Evolutionary conservation across 1,284 basidiomycete genomes (phyloP), one percentile per base, ranked within the genome.

Genomic region (Ceratobasidium sp.): DNA sequence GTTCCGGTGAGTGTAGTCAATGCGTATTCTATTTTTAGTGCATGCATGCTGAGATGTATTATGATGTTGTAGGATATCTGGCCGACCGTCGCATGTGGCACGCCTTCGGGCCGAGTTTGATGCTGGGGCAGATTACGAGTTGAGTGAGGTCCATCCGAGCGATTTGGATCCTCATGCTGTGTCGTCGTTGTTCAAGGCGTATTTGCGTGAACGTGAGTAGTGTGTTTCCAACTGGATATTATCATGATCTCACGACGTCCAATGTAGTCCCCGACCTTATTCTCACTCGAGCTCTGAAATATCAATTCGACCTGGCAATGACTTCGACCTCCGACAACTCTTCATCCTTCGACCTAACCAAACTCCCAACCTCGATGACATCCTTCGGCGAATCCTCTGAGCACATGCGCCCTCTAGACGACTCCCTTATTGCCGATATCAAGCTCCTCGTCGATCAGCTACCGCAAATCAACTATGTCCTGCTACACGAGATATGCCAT

Each of bases 161-260:
- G 95, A 97, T 81, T 86, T 97, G 44, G 96, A 97, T 83, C 96
- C 96, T 50, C 95, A 97, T 83, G 94, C 96, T 1, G 96, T 98
- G 17, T 92, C 96, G 46, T 95, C 94, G 52, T 87, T 86, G 23
- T 88, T 87, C 83, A 88, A 88, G 80, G 83, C 85, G 20, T 89
- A 86, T 80, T 80, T 89, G 33, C 82, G 88, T 78, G 87, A 88
- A 81, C 80, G 87, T 87, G 77, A 80, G 87, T 85, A 17, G 38
- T n/a, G 13, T 23, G 0, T 17, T 20, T 20, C 33, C 61, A 26
- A 9, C n/a, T n/a, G n/a, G n/a, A n/a, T 26, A 38, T 7, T 10
- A 61, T 38, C 33, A 12, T n/a, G 28, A 59, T 42, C 64, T 44
- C 12, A 26, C 28, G 5, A 3, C 9, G 17, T 46, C 15, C 40